A percentile compares a stretch with the other conserved stretches of the same genome.
phyloP scores from a whole-genome alignment of 1,284 basidiomycete species.

The Rhizoctonia solani region DNA sequence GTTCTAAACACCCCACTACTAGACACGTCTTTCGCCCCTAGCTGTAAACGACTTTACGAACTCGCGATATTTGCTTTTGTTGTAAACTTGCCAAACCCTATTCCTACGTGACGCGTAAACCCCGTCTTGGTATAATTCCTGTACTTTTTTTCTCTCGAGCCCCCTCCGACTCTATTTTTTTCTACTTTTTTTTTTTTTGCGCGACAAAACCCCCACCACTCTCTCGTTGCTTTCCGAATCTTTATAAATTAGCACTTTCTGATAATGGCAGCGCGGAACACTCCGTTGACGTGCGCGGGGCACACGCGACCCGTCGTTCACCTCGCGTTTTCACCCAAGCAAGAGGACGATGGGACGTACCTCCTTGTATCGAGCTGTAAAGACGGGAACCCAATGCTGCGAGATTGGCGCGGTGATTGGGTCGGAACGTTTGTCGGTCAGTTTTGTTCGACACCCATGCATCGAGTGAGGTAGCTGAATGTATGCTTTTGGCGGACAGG shows the following conservation, averaged over 20 bases:
- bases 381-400: slow-evolving; percentile 94
- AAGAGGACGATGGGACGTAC: slow-evolving; percentile 77
- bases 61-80: no score
- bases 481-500: slow-evolving; percentile 47
- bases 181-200: no score
- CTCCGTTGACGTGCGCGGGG: slow-evolving; percentile 43
- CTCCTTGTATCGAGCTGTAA: slow-evolving; percentile 93
- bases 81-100: no score
- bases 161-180: no score
- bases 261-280: slow-evolving; percentile 38
- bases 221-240: no score
- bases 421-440: slow-evolving; percentile 91
- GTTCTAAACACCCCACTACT: neutral
- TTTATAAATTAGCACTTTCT: neutral
- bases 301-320: slow-evolving; percentile 85
- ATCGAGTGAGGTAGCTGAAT: neutral
- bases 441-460: slow-evolving; percentile 35
- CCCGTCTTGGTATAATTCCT: no score
- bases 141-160: no score
- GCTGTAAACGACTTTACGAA: no score
- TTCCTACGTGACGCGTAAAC: neutral
- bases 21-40: no score
- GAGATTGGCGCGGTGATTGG: slow-evolving; percentile 98
- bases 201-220: no score
- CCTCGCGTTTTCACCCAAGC: slow-evolving; percentile 85